A percentile compares a stretch with the other conserved stretches of the same genome.
Evolutionary conservation across 2,329 filamentous ascomycete genomes (phyloP).

Genomic region (Alternaria infectoria): DNA sequence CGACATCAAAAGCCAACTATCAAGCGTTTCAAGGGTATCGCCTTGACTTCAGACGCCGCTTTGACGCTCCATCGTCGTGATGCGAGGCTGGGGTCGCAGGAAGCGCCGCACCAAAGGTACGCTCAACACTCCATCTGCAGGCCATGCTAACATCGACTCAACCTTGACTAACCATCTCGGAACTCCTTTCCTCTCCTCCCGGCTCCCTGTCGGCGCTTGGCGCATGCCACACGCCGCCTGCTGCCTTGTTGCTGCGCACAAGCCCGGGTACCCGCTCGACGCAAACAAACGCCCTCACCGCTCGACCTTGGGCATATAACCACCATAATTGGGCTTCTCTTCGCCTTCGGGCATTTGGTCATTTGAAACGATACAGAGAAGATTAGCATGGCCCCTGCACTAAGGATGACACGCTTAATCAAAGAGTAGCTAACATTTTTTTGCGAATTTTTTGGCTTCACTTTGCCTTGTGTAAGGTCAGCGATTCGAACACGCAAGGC

Average conservation of each 20-base stretch:
- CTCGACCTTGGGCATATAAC: not conserved
- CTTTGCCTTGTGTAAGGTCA: not conserved
- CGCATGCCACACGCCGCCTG: not conserved
- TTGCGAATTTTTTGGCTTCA: not conserved
- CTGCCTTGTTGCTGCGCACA: conserved; percentile 2
- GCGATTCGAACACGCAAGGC: not conserved
- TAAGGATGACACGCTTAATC: conserved; percentile 80
- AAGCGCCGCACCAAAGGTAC: not conserved
- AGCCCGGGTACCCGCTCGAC: not conserved
- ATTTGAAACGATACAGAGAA: conserved; percentile 47
- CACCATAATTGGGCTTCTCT: not conserved
- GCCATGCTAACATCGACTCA: not conserved
- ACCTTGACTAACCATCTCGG: not conserved
- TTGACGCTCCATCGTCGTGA: not conserved
- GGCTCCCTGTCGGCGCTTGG: not conserved
- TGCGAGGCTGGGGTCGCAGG: not conserved
- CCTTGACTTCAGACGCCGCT: not conserved
- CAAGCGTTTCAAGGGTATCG: not conserved
- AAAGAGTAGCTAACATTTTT: conserved; percentile 44
- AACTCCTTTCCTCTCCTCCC: not conserved
- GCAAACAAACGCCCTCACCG: not conserved
- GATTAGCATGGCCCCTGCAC: conserved; percentile 66
- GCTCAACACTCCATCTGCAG: not conserved
- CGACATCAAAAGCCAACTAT: not conserved
- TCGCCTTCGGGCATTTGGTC: conserved; percentile 27